Base-by-base conservation (phyloP, 306 rosid genomes). In the Quercus rubra region DNA sequence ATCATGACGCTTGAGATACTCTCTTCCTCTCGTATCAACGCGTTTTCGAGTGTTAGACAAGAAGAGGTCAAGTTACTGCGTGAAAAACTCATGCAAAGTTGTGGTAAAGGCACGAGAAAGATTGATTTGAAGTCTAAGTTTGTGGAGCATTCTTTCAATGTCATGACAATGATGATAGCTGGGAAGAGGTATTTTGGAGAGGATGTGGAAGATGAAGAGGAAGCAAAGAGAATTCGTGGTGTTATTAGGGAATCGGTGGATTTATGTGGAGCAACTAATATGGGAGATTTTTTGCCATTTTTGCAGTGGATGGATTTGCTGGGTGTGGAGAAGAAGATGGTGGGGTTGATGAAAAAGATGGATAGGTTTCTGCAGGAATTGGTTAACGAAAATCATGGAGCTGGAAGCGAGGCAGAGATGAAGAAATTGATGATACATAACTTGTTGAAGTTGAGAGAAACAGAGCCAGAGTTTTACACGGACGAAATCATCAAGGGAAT, bases 401-500 rank as follows among this genome's bases (percentile, higher is more conserved):
- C 54, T 10, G 54, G 54, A 49, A 49, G 54, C 15, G 17, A 49
- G 54, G 54, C 5, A 49, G 1, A 49, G 54, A 17, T 3, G 54
- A 49, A 49, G 54, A 49, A 49, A 49, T 49, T 49, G 17, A 49
- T 12, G 54, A 49, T 49, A 49, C 54, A 13, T 49, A 49, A 12
- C 54, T 49, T 86, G 81, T 56, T 88, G 51, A 72, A 79, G 7
- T 71, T 77, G 63, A 83, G 82, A 62, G 25, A 83, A 28, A 55
- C 51, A 2, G 83, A 85, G 2, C 89, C 85, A 2, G 41, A 83
- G 0, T 72, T 77, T 70, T 86, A 79, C 38, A 67, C 84, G 0
- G 56, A 76, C 4, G 83, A 85, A 28, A 83, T 79, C 0, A 28
- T 86, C 21, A 86, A 83, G 64, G 88, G 82, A 1, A 76, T 79